phyloP scores from a whole-genome alignment of 2,329 filamentous ascomycete genomes.

The Claviceps citrina region DNA sequence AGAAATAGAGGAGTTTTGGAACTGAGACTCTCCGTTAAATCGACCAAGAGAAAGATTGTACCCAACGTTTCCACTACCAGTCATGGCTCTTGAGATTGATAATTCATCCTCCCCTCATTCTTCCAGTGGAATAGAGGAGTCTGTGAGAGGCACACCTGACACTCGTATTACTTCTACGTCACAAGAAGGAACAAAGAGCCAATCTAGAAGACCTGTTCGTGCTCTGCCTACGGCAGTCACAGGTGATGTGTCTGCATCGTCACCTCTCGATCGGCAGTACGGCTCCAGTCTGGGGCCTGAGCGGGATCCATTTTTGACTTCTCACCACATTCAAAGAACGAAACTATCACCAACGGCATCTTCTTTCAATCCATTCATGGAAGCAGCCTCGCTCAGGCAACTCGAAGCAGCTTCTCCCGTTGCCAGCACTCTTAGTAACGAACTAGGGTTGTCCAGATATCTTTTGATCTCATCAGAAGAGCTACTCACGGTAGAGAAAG shows the following conservation, averaged over 20 bases:
- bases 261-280: slow-evolving; percentile 13
- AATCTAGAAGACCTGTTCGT: slow-evolving; percentile 18
- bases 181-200: slow-evolving; percentile 36
- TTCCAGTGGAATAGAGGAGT: slow-evolving; percentile 36
- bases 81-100: slow-evolving; percentile 17
- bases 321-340: slow-evolving; percentile 15
- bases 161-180: slow-evolving; percentile 50
- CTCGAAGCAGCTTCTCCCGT: slow-evolving; percentile 13
- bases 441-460: slow-evolving; percentile 30
- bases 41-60: background rate
- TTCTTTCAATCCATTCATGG: slow-evolving; percentile 36
- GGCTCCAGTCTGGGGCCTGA: slow-evolving; percentile 16
- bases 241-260: slow-evolving; percentile 9
- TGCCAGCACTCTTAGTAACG: slow-evolving; percentile 27
- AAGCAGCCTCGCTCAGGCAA: slow-evolving; percentile 8
- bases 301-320: slow-evolving; percentile 40
- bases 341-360: slow-evolving; percentile 50
- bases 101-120: slow-evolving; percentile 35
- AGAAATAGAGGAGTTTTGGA: background rate
- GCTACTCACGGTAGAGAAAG: slow-evolving; percentile 19
- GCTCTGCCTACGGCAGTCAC: slow-evolving; percentile 15
- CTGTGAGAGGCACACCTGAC: slow-evolving; percentile 47
- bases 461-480: slow-evolving; percentile 24
- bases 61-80: background rate
- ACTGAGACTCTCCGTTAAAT: background rate